A percentile compares a stretch with the other conserved stretches of the same genome.
These are phyloP conservation scores for Diutina scorzettiae DNA, from an alignment of 1,139 yeast species.

Conservation along the genomic window DNA sequence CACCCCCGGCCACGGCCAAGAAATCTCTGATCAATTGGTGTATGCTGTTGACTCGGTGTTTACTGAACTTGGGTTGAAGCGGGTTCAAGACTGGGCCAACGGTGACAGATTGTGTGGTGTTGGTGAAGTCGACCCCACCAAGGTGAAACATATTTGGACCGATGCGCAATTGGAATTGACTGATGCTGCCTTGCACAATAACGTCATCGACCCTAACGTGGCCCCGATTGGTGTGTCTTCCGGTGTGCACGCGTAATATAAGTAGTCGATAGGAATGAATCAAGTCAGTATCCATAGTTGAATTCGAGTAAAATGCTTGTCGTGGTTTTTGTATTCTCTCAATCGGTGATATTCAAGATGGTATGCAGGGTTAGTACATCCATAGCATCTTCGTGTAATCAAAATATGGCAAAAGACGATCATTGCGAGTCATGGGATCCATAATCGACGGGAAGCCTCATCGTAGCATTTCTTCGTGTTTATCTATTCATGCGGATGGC, in stretches of 20 bases:
- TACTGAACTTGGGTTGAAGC: constrained; percentile 58
- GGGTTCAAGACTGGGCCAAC: constrained; percentile 66
- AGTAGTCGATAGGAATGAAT: not conserved
- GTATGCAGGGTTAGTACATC: too few species aligned
- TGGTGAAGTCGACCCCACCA: constrained; percentile 40
- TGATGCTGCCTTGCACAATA: constrained; percentile 51
- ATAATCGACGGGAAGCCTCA: too few species aligned
- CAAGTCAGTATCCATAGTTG: not conserved
- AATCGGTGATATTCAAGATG: too few species aligned
- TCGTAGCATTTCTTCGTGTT: too few species aligned
- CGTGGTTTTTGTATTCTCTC: not conserved
- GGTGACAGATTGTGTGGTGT: constrained; percentile 87
- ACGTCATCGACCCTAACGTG: constrained; percentile 12
- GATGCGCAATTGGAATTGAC: constrained; percentile 57
- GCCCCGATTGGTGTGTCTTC: constrained; percentile 2
- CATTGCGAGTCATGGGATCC: too few species aligned
- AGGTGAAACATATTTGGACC: constrained; percentile 68
- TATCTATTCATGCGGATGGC: not conserved
- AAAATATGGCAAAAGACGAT: not conserved
- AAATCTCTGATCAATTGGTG: constrained; percentile 64
- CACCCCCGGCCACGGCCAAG: constrained; percentile 87
- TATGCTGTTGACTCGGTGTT: constrained; percentile 75
- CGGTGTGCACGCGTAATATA: constrained; percentile 1
- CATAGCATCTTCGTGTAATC: not conserved
- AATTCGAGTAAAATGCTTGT: not conserved